A percentile compares a stretch with the other conserved stretches of the same genome.
Conservation (phyloP, 768 basidiomycete species). For the Tulasnella calospora region DNA sequence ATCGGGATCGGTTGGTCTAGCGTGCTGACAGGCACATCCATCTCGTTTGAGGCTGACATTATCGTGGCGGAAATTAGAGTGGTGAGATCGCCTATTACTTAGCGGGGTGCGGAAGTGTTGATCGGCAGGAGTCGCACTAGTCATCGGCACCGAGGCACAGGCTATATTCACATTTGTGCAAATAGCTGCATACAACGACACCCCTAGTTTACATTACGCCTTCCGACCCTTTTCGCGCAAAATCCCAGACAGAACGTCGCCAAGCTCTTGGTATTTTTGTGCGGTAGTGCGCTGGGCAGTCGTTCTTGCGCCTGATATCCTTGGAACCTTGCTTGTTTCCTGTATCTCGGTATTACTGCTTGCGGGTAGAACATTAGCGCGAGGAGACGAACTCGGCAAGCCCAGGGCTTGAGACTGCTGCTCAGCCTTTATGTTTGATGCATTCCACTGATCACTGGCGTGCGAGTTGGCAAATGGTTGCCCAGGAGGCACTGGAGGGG, state of each 20-base stretch:
- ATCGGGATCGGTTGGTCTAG: constrained; percentile 45
- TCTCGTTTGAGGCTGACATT: background rate
- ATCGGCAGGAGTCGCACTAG: background rate
- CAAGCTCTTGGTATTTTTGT: background rate
- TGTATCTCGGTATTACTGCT: background rate
- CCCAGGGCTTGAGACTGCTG: background rate
- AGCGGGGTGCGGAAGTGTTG: background rate
- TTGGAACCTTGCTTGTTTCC: background rate
- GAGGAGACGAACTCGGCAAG: background rate
- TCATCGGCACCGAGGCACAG: background rate
- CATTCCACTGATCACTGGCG: background rate
- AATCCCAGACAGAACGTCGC: background rate
- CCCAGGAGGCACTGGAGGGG: background rate
- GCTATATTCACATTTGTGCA: background rate
- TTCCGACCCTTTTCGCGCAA: background rate
- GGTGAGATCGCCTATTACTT: background rate
- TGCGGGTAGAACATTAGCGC: background rate
- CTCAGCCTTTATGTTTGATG: background rate
- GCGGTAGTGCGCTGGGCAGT: background rate
- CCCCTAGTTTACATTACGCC: background rate
- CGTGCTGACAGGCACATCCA: background rate
- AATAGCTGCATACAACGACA: background rate
- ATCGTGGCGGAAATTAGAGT: background rate
- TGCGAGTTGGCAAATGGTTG: background rate
- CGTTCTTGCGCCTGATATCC: background rate